phyloP scores from a whole-genome alignment of 2,329 filamentous ascomycete genomes.

The Sporothrix mexicana region DNA sequence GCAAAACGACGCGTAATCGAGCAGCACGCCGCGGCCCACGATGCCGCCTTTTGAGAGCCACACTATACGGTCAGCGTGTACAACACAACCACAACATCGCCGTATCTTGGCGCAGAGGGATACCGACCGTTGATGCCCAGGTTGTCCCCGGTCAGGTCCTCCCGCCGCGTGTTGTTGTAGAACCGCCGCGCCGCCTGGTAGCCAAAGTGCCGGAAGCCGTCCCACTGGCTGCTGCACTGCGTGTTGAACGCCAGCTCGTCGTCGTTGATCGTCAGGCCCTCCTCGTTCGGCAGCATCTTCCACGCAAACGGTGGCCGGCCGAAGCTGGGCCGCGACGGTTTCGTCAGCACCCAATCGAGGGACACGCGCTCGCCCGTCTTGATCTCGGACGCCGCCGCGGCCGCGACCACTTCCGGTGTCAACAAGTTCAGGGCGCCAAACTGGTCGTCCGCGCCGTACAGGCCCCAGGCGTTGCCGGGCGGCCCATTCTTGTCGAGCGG shows the following conservation, averaged over 20 bases:
- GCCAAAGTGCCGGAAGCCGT: slow-evolving; percentile 53
- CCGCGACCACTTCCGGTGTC: slow-evolving; percentile 36
- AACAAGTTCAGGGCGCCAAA: slow-evolving; percentile 41
- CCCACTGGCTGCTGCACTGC: slow-evolving; percentile 55
- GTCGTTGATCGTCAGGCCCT: slow-evolving; percentile 53
- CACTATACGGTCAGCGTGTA: slow-evolving; percentile 28
- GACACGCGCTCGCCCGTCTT: slow-evolving; percentile 61
- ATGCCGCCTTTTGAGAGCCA: slow-evolving; percentile 50
- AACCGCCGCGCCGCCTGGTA: slow-evolving; percentile 34
- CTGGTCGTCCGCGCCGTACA: slow-evolving; percentile 55
- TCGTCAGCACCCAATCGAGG: slow-evolving; percentile 65
- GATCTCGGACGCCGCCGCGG: slow-evolving; percentile 54
- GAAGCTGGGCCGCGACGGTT: slow-evolving; percentile 47
- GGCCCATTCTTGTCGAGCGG: slow-evolving; percentile 39
- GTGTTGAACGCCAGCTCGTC: slow-evolving; percentile 55
- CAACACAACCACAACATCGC: no score
- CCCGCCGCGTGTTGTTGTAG: slow-evolving; percentile 29
- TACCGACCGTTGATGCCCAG: background rate
- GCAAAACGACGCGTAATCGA: slow-evolving; percentile 46
- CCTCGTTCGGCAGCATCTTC: slow-evolving; percentile 27
- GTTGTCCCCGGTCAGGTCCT: slow-evolving; percentile 31
- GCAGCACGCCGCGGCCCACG: slow-evolving; percentile 53
- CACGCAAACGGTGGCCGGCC: slow-evolving; percentile 56
- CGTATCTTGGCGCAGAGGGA: no score
- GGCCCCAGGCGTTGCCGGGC: slow-evolving; percentile 51